Base-by-base conservation (phyloP, 768 basidiomycete species). In the Auriculariales sp. region DNA sequence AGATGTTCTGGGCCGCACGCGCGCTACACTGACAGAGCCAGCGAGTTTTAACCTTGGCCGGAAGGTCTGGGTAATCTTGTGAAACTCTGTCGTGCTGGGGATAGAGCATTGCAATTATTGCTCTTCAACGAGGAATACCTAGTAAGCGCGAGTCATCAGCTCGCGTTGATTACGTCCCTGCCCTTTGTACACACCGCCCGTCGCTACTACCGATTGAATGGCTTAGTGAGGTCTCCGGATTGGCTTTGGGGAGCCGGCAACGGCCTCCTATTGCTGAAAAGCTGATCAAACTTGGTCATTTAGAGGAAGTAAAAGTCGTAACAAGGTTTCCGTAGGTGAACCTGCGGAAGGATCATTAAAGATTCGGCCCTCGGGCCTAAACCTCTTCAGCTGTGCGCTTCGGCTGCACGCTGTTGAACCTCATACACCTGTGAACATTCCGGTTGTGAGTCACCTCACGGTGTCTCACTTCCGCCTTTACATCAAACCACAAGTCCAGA, bases 41-140 rank as follows among this genome's bases (percentile, higher is more conserved):
- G 80, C 76, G 79, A 81, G 81, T 81, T 73, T 65, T 71, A 67
- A 68, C 78, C 80, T 81, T 76, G 76, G 66, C 80, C 73, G 77
- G 73, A 79, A 81, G 78, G 79, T 71, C 54, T 70, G 75, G 77
- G 77, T 77, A 79, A 79, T 78, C 77, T 78, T 78, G 76, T 79
- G 75, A 79, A 79, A 78, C 76, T 74, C 72, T 72, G 76, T 79
- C 75, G 74, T 80, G 78, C 75, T 79, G 79, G 81, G 80, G 79
- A 82, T 82, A 80, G 81, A 82, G 79, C 78, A 81, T 81, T 83
- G 81, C 78, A 82, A 83, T 81, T 84, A 82, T 83, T 78, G 81
- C 79, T 83, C 82, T 82, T 84, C 79, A 84, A 83, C 78, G 76
- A 82, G 80, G 81, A 83, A 83, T 83, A 74, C 79, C 79, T 81